These are phyloP conservation scores for Trichothecium roseum DNA, from an alignment of 2,329 filamentous ascomycete species.

Conservation along the genomic window DNA sequence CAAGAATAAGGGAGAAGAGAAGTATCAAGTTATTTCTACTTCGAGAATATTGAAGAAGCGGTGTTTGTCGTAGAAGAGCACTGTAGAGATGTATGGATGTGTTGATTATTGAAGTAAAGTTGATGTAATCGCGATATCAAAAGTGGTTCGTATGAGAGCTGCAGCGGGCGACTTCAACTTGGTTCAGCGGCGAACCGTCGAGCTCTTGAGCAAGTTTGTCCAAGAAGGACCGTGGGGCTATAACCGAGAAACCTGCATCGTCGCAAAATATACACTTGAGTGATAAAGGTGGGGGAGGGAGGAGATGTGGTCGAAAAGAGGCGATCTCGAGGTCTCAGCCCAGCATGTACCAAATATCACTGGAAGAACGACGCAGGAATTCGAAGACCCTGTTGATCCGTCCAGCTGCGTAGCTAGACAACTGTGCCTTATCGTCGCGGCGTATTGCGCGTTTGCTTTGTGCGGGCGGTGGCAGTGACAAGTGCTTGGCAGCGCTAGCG, in stretches of 20 bases:
- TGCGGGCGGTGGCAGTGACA: too few species aligned
- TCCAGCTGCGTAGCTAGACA: too few species aligned
- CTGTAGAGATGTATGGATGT: constrained; percentile 19
- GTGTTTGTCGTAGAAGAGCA: constrained; percentile 18
- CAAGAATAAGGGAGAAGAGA: too few species aligned
- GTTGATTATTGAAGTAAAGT: background rate
- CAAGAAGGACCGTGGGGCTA: constrained; percentile 13
- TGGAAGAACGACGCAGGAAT: constrained; percentile 4
- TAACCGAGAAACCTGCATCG: constrained; percentile 16
- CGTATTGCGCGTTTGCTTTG: too few species aligned
- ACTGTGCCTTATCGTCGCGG: too few species aligned
- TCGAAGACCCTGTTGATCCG: background rate
- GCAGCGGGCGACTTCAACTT: background rate
- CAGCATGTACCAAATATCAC: background rate
- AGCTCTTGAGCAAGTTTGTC: background rate
- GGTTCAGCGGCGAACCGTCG: too few species aligned
- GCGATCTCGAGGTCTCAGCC: background rate
- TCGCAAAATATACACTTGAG: constrained; percentile 3
- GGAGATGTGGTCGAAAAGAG: constrained; percentile 2
- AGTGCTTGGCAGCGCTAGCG: too few species aligned
- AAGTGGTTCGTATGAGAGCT: background rate
- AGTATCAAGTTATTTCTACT: too few species aligned
- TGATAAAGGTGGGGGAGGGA: background rate
- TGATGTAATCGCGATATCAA: background rate
- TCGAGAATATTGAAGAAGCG: constrained; percentile 30